Evolutionary conservation across 2,329 filamentous ascomycete genomes (phyloP).

Genomic region (Apiospora kogelbergensis): DNA sequence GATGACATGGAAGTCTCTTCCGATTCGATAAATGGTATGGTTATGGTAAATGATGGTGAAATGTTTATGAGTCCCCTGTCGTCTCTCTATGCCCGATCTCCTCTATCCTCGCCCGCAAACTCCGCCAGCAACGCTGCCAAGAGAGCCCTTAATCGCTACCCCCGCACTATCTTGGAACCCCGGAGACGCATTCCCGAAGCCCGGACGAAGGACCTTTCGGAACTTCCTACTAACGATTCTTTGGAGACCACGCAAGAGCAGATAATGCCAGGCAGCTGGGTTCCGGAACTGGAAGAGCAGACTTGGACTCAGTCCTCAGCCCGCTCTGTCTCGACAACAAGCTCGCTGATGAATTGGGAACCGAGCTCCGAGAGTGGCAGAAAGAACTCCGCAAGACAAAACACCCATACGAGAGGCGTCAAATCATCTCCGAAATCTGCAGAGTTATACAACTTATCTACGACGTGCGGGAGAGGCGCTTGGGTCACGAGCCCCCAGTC

Average conservation of each 20-base stretch:
- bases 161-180: neutral
- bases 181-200: neutral
- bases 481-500: neutral
- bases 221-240: neutral
- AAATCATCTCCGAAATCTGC: neutral
- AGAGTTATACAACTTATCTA: neutral
- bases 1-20: neutral
- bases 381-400: neutral
- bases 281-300: neutral
- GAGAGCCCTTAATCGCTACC: neutral
- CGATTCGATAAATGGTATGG: conserved; percentile 7
- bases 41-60: neutral
- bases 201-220: neutral
- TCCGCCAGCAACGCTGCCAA: neutral
- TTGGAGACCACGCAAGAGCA: neutral
- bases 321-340: neutral
- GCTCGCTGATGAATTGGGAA: neutral
- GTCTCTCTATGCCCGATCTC: neutral
- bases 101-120: neutral
- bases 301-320: neutral
- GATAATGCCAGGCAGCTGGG: neutral
- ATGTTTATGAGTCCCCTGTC: neutral
- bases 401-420: neutral
- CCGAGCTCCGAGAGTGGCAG: neutral
- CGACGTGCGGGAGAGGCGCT: neutral